Percentiles rank a stretch among this genome's conserved stretches.
phyloP scores from a whole-genome alignment of 1,139 yeast species.

The Kodamaea arcana region DNA sequence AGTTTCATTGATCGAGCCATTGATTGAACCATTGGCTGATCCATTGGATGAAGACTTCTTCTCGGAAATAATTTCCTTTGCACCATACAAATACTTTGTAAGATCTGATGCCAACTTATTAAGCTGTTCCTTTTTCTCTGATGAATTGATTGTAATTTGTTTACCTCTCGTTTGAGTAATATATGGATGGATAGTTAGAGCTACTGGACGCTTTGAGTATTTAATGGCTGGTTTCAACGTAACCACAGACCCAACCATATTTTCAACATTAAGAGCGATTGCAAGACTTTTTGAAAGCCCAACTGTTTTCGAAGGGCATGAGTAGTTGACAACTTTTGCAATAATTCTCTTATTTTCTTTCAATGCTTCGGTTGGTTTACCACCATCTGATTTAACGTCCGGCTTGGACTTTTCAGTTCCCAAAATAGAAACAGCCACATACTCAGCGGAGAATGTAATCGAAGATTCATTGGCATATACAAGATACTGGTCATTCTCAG shows the following conservation, averaged over 20 bases:
- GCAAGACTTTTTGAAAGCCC: slow-evolving; percentile 58
- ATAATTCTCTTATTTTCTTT: slow-evolving; percentile 45
- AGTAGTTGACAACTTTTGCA: slow-evolving; percentile 48
- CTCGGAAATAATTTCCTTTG: too few relatives aligned
- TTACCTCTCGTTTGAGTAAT: slow-evolving; percentile 40
- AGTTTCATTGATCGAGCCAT: too few relatives aligned
- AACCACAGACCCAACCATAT: slow-evolving; percentile 51
- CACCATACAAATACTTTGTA: slow-evolving; percentile 16
- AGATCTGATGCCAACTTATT: slow-evolving; percentile 16
- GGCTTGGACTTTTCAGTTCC: slow-evolving; percentile 45
- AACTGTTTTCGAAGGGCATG: slow-evolving; percentile 42
- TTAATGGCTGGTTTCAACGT: slow-evolving; percentile 49
- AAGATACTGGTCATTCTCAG: slow-evolving; percentile 23
- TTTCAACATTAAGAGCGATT: slow-evolving; percentile 52
- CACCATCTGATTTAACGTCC: slow-evolving; percentile 6
- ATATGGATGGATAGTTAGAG: slow-evolving; percentile 52
- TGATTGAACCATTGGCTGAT: too few relatives aligned
- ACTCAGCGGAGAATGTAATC: slow-evolving; percentile 28
- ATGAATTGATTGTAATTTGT: slow-evolving; percentile 24
- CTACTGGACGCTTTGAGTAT: slow-evolving; percentile 38
- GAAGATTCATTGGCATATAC: slow-evolving; percentile 23
- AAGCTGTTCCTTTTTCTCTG: slow-evolving; percentile 27
- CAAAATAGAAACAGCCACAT: slow-evolving; percentile 57
- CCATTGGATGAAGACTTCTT: slow-evolving; percentile 9
- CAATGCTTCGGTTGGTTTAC: slow-evolving; percentile 14